These are phyloP conservation scores for Acrodontium crateriforme DNA, from an alignment of 2,329 filamentous ascomycete species.

Conservation along the genomic window DNA sequence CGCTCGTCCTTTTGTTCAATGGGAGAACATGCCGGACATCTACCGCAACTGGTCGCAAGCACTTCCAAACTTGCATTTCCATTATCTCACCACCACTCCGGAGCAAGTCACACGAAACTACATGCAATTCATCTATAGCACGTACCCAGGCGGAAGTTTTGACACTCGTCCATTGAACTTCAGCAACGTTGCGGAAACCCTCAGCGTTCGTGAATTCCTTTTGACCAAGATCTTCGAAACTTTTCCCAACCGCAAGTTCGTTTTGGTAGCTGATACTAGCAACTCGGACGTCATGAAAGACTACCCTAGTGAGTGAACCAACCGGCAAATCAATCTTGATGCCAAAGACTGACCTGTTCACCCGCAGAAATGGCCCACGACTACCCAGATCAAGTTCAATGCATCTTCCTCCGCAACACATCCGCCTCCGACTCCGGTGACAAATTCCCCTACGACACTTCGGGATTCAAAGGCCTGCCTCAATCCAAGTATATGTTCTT, in stretches of 20 bases:
- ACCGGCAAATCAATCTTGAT: too few relatives aligned
- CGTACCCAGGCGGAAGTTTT: constrained; percentile 63
- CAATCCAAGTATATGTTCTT: constrained; percentile 70
- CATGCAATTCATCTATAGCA: constrained; percentile 67
- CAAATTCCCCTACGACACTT: constrained; percentile 62
- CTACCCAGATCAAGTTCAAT: constrained; percentile 59
- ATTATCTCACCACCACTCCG: constrained; percentile 69
- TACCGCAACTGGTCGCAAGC: constrained; percentile 62
- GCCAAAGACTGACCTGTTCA: too few relatives aligned
- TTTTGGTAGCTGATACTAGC: constrained; percentile 62
- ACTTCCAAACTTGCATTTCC: constrained; percentile 58
- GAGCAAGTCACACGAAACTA: constrained; percentile 66
- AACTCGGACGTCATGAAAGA: constrained; percentile 64
- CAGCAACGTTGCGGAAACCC: constrained; percentile 56
- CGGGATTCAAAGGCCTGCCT: constrained; percentile 53
- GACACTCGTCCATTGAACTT: constrained; percentile 71
- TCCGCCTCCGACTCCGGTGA: constrained; percentile 52
- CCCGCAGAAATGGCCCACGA: constrained; percentile 46
- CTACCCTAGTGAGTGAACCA: too few relatives aligned
- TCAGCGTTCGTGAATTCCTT: constrained; percentile 56
- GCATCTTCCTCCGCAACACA: constrained; percentile 65
- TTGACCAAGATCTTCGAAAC: constrained; percentile 61
- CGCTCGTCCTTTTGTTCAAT: constrained; percentile 53
- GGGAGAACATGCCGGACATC: constrained; percentile 69
- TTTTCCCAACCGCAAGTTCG: constrained; percentile 60